Evolutionary conservation across 108 stramenopile genomes (phyloP).

Genomic region (Skeletonema marinoi): DNA sequence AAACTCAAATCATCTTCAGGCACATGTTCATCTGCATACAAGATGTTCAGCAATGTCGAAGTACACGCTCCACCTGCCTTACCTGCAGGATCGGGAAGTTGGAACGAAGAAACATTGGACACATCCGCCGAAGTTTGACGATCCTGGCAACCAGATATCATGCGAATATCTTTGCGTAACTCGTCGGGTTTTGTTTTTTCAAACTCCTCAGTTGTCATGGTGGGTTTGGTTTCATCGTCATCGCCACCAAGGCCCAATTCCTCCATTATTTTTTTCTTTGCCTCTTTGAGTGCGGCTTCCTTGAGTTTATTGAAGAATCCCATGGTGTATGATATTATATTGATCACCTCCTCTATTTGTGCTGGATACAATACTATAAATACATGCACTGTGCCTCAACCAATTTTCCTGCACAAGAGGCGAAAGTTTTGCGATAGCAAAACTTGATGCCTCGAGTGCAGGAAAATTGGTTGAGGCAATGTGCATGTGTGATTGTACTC

Average conservation of each 20-base stretch:
- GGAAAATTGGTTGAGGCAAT: no score
- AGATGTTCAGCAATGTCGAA: slow-evolving; percentile 72
- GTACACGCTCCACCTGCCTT: slow-evolving; percentile 90
- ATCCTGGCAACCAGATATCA: slow-evolving; percentile 67
- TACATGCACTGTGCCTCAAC: no score
- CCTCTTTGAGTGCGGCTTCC: slow-evolving; percentile 1
- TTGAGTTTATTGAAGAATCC: slow-evolving; percentile 33
- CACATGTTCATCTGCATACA: slow-evolving; percentile 42
- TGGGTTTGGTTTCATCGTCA: background rate
- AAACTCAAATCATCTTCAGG: slow-evolving; percentile 49
- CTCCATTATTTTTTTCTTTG: slow-evolving; percentile 5
- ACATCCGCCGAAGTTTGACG: slow-evolving; percentile 65
- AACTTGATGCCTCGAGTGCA: no score
- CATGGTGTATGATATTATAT: background rate
- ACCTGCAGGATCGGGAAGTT: slow-evolving; percentile 71
- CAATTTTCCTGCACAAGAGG: no score
- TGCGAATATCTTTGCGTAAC: slow-evolving; percentile 51
- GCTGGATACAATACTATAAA: no score
- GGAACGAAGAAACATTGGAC: slow-evolving; percentile 62
- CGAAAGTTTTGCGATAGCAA: no score
- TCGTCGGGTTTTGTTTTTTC: slow-evolving; percentile 40
- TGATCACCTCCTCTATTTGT: no score
- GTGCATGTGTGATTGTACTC: no score
- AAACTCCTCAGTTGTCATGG: slow-evolving; percentile 2
- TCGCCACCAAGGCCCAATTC: slow-evolving; percentile 2